Evolutionary conservation across 345 rosid genomes (phyloP).

Genomic region (Citrus hindsii): DNA sequence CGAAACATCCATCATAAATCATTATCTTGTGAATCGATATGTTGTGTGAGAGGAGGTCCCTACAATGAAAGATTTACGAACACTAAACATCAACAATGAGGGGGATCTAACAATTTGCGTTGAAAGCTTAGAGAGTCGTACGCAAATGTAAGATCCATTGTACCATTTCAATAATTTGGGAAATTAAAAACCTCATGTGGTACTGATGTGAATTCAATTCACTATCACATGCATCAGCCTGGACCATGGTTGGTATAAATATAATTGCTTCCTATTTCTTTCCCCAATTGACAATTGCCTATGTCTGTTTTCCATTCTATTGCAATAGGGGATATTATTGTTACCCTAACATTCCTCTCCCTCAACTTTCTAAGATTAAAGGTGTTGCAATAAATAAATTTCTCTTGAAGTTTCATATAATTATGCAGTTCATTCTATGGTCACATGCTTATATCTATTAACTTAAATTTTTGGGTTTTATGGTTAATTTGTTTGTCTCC

Average conservation of each 20-base stretch:
- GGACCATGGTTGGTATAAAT: neutral
- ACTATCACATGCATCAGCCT: neutral
- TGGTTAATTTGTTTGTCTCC: too few species aligned
- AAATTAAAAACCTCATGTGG: neutral
- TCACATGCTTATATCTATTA: too few species aligned
- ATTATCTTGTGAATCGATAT: neutral
- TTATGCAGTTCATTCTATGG: too few species aligned
- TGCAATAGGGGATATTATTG: too few species aligned
- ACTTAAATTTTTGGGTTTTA: too few species aligned
- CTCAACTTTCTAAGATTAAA: too few species aligned
- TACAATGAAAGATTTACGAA: neutral
- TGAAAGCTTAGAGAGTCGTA: neutral
- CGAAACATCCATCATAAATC: neutral
- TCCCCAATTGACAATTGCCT: neutral
- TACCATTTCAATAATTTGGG: neutral
- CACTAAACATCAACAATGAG: neutral
- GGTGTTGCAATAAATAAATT: too few species aligned
- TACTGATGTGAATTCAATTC: too few species aligned
- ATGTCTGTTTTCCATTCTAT: neutral
- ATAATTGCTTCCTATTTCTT: too few species aligned
- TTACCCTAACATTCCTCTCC: too few species aligned
- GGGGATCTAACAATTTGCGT: neutral
- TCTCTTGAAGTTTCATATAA: neutral
- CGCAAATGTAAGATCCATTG: neutral
- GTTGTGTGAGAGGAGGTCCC: neutral